Base-by-base conservation (phyloP, 2,329 filamentous ascomycete genomes). In the Ceratocystis colombiana region DNA sequence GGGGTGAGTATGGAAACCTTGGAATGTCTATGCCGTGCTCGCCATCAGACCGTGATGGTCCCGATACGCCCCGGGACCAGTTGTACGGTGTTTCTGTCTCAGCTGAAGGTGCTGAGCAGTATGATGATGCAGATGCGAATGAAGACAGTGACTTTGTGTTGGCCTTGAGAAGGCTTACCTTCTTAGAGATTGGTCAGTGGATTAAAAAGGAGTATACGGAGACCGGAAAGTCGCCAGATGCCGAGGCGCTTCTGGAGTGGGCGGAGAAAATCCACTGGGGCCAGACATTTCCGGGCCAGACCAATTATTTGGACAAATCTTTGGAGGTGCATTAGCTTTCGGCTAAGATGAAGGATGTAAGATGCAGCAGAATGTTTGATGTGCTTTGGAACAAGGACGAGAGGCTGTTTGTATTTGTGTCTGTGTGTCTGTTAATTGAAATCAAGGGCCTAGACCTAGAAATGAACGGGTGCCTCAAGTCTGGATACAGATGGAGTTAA, bases 231-330 rank as follows among this genome's bases (percentile, higher is more conserved):
- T 53, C 62, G 10, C 64, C 55, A n/a, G 53, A 68, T 17, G 46
- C 59, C 2, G 48, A 65, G 17, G 55, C 33, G 17, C 37, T 68
- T n/a, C 37, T 68, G 33, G 17, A 63, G 8, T 66, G 59, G 30
- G 67, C 55, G 5, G 62, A 67, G 33, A 67, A 65, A 22, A 17
- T 67, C 5, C 66, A 59, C 22, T 67, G 66, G 66, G 66, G 66
- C 5, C 62, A 64, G 45, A 41, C 57, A 48, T 62, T 61, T 64
- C 53, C 50, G 6, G 62, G 48, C 15, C 62, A 64, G 33, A 64
- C 62, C 2, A 64, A 50, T 6, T 64, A 22, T 20, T 8, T 64
- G 28, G 62, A 64, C 12, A 64, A 64, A n/a, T 37, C 62, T n/a
- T 48, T 64, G 12, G 62, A 64, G n/a, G 33, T 64, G n/a, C 44